Base-by-base conservation (phyloP, 805 yeast species). In the Yamadazyma philogaea region DNA sequence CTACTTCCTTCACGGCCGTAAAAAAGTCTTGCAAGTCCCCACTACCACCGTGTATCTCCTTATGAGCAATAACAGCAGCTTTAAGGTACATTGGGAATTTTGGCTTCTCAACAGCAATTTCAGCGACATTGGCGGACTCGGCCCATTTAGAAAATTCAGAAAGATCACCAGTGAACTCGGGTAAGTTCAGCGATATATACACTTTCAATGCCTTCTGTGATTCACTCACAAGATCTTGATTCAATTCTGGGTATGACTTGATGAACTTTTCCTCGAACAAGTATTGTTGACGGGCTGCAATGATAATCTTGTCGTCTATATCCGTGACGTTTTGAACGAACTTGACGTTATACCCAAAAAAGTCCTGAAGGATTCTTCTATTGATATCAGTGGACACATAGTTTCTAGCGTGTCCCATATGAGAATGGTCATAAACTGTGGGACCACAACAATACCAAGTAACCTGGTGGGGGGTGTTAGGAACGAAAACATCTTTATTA, bases 371-470 rank as follows among this genome's bases (percentile, higher is more conserved):
- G 39, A 93, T 78, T 53, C 99, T 77, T 61, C 99, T 81, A 60
- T 89, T 86, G 59, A 93, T 88, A 63, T 93, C 99, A 40, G 86
- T 87, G 7, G 96, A 80, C 38, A 93, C 98, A 57, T 93, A 93
- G 66, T 93, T 93, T 64, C 99, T 76, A 11, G 99, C 99, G 63
- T 93, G 99, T 17, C 99, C 99, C 97, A 93, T 89, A 60, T 93
- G 99, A 40, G 90, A 79, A 26, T 93, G 81, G 64, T 93, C 96
- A 59, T 93, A 93, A 12, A 93, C 99, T 0, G 99, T 93, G 10
- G 99, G 99, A 5, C 99, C 99, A 75, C 99, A 93, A 44, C 89
- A 86, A 69, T 93, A 93, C 99, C 99, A 93, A 0, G 89, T 77
- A 38, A 93, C 85, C 45, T 75, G 77, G 46, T 78, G 77, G 2